phyloP scores from a whole-genome alignment of 139 green algal genomes.

The Chlamydomonas eustigma region DNA sequence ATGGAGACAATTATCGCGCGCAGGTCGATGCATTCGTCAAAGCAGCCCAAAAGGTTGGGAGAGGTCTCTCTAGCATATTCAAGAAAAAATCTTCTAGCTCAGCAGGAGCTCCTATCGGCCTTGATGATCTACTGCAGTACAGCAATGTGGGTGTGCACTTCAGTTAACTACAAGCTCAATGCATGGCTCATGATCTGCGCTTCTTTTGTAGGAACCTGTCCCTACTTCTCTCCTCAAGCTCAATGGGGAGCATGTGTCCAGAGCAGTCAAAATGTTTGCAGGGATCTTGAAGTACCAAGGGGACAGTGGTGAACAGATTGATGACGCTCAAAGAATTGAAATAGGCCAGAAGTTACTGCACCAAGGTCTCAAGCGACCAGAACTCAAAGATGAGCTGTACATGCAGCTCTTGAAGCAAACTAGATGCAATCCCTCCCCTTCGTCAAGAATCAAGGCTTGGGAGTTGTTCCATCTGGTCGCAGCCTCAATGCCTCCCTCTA shows the following conservation, averaged over 20 bases:
- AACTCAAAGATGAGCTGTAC: slow-evolving; percentile 92
- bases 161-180: background rate
- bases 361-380: slow-evolving; percentile 76
- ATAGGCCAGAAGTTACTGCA: slow-evolving; percentile 89
- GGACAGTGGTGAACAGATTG: slow-evolving; percentile 40
- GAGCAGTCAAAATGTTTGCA: slow-evolving; percentile 90
- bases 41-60: slow-evolving; percentile 41
- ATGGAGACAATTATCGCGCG: no score
- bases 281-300: slow-evolving; percentile 82
- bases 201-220: slow-evolving; percentile 68
- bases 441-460: slow-evolving; percentile 61
- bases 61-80: slow-evolving; percentile 52
- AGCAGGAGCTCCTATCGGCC: slow-evolving; percentile 26
- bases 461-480: slow-evolving; percentile 86
- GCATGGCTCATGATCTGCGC: background rate
- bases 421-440: slow-evolving; percentile 61
- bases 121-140: slow-evolving; percentile 73
- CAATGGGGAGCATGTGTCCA: slow-evolving; percentile 62
- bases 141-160: slow-evolving; percentile 48
- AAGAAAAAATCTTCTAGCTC: slow-evolving; percentile 24
- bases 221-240: slow-evolving; percentile 86
- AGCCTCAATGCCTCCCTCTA: slow-evolving; percentile 79
- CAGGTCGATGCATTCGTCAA: slow-evolving; percentile 75
- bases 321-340: slow-evolving; percentile 41
- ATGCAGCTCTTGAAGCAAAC: slow-evolving; percentile 91